Conservation (phyloP, 768 basidiomycete species). For the Serendipita indica region DNA sequence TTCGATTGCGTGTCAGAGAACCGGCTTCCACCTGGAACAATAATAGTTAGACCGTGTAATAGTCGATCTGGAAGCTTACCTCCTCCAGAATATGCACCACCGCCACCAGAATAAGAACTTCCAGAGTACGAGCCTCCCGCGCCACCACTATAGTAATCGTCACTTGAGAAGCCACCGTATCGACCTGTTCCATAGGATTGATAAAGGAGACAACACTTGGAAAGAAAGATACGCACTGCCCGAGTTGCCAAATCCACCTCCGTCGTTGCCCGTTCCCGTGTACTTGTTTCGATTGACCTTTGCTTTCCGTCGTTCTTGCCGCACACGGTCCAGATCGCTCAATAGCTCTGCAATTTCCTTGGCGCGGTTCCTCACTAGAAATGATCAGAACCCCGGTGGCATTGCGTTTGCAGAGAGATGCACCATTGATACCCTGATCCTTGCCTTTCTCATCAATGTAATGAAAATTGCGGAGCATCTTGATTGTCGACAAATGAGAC, state of each 20-base stretch:
- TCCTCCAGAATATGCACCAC: slow-evolving; percentile 17
- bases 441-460: slow-evolving; percentile 98
- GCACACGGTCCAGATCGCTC: slow-evolving; percentile 79
- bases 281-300: slow-evolving; percentile 86
- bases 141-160: slow-evolving; percentile 24
- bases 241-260: slow-evolving; percentile 46
- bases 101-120: slow-evolving; percentile 16
- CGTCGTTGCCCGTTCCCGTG: slow-evolving; percentile 70
- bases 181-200: slow-evolving; percentile 20
- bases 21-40: slow-evolving; percentile 30
- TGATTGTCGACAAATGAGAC: slow-evolving; percentile 85
- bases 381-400: not conserved
- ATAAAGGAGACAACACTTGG: not conserved
- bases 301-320: slow-evolving; percentile 79
- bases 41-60: too few species aligned
- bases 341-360: slow-evolving; percentile 87
- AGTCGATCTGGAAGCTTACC: slow-evolving; percentile 3
- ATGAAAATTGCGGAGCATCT: slow-evolving; percentile 96
- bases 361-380: slow-evolving; percentile 80
- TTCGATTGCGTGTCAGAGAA: slow-evolving; percentile 46
- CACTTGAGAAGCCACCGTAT: slow-evolving; percentile 59
- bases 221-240: slow-evolving; percentile 26
- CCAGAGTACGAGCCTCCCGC: slow-evolving; percentile 16
- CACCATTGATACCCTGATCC: slow-evolving; percentile 94
- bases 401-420: slow-evolving; percentile 12